Percentiles rank a stretch among this genome's conserved stretches.
These are phyloP conservation scores for Saccharomycopsis oosterbeekiorum DNA, from an alignment of 805 yeast genomes.

Conservation along the genomic window DNA sequence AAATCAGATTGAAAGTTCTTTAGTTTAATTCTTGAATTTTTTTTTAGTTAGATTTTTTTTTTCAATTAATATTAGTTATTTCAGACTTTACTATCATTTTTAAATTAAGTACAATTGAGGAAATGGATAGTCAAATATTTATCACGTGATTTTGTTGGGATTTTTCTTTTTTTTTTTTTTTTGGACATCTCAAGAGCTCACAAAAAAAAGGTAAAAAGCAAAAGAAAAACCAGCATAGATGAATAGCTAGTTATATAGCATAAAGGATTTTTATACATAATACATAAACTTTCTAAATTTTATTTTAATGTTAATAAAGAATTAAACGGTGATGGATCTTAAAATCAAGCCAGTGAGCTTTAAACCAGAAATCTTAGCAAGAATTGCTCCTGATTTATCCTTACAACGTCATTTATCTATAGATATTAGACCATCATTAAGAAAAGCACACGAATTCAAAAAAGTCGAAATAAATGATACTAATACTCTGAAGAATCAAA, in stretches of 20 bases:
- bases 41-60: too few relatives aligned
- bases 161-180: background rate
- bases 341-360: conserved; percentile 42
- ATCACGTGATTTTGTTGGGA: background rate
- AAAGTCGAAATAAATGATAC: conserved; percentile 32
- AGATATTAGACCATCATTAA: conserved; percentile 67
- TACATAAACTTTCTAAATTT: too few relatives aligned
- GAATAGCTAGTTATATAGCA: too few relatives aligned
- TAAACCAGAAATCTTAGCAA: conserved; percentile 72
- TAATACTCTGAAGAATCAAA: conserved; percentile 9
- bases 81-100: background rate
- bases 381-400: conserved; percentile 79
- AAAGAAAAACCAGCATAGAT: background rate
- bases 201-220: background rate
- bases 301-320: background rate
- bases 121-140: background rate
- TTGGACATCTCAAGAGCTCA: background rate
- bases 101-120: too few relatives aligned
- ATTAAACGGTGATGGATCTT: background rate
- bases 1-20: conserved; percentile 20
- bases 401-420: conserved; percentile 66
- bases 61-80: background rate
- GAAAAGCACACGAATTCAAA: conserved; percentile 66
- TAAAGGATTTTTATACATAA: too few relatives aligned
- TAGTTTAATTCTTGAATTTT: background rate